phyloP scores from a whole-genome alignment of 441 rosid genomes.

The Pelargonium citronellum region DNA sequence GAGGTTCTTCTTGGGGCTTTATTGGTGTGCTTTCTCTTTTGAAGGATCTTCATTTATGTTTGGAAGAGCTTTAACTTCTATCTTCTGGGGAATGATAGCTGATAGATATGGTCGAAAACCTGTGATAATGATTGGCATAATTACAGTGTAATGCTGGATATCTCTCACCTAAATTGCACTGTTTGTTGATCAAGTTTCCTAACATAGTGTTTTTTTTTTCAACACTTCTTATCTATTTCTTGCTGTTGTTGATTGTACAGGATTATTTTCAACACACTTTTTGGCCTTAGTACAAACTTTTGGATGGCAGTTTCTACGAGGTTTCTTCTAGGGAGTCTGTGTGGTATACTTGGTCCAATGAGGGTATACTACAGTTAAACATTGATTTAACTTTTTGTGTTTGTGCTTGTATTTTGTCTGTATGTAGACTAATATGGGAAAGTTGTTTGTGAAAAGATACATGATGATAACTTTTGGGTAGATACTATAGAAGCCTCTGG shows the following conservation, averaged over 20 bases:
- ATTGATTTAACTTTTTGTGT: too few species aligned
- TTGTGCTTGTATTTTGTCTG: too few species aligned
- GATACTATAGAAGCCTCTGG: too few species aligned
- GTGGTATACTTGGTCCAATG: slow-evolving; percentile 3
- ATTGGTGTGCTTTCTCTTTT: slow-evolving; percentile 11
- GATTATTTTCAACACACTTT: neutral
- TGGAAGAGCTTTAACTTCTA: slow-evolving; percentile 46
- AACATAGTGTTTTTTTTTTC: neutral
- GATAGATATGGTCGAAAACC: slow-evolving; percentile 47
- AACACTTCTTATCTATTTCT: neutral
- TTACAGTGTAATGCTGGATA: slow-evolving; percentile 26
- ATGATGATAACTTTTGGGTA: too few species aligned
- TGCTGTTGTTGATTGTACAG: neutral
- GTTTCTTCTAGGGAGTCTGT: neutral
- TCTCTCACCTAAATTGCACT: neutral
- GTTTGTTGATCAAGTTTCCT: neutral
- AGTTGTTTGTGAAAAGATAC: too few species aligned
- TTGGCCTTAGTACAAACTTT: neutral
- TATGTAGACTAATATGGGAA: too few species aligned
- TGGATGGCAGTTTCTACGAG: slow-evolving; percentile 4
- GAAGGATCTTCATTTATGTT: slow-evolving; percentile 48
- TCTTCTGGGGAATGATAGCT: slow-evolving; percentile 41
- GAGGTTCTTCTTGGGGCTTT: neutral
- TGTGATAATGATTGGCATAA: slow-evolving; percentile 34
- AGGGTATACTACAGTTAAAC: neutral